A percentile compares a stretch with the other conserved stretches of the same genome.
Conservation (phyloP, 164 flowering plant species). For the Nymphaea colorata region DNA sequence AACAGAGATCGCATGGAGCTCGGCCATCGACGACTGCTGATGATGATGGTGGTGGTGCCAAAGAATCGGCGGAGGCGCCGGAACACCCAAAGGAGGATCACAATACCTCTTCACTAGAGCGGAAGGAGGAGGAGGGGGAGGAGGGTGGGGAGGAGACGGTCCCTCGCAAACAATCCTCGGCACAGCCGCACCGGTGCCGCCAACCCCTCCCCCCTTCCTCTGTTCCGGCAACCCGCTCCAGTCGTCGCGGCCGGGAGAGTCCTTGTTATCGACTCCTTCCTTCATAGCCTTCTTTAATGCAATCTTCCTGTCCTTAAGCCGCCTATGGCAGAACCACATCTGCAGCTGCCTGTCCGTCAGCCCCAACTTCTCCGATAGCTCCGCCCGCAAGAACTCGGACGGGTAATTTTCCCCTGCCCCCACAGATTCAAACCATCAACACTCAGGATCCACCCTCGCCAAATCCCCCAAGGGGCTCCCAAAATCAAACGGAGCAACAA, state of each 20-base stretch:
- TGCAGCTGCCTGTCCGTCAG: conserved; percentile 84
- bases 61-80: neutral
- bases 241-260: neutral
- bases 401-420: conserved; percentile 43
- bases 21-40: conserved; percentile 30
- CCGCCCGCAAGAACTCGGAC: conserved; percentile 56
- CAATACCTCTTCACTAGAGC: conserved; percentile 33
- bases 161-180: conserved; percentile 32
- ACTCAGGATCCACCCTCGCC: neutral
- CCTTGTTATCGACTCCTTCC: neutral
- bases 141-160: conserved; percentile 6
- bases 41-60: neutral
- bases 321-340: conserved; percentile 97
- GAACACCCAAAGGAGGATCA: conserved; percentile 18
- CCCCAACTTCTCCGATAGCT: conserved; percentile 54
- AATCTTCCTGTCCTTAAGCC: conserved; percentile 80
- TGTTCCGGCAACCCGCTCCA: neutral
- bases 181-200: conserved; percentile 19
- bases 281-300: conserved; percentile 25
- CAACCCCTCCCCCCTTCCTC: neutral
- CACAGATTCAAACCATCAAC: neutral
- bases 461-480: neutral
- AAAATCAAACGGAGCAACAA: conserved; percentile 3
- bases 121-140: neutral
- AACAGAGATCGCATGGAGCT: conserved; percentile 57